Evolutionary conservation across 306 rosid genomes (phyloP).

Genomic region (Corylus avellana): DNA sequence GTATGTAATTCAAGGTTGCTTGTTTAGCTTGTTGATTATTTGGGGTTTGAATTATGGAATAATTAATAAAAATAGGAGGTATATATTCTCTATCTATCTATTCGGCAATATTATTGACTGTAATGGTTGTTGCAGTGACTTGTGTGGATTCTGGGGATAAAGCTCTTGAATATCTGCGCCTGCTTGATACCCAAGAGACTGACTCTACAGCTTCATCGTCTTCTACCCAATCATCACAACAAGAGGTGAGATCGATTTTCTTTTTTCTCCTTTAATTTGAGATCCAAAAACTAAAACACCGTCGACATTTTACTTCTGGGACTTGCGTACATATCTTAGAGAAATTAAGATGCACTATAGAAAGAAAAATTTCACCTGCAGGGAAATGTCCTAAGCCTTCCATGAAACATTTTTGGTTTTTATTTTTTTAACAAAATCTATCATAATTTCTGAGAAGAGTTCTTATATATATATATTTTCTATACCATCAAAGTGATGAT

Average conservation of each 20-base stretch:
- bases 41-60: background rate
- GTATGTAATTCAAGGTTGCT: background rate
- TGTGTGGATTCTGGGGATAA: conserved; percentile 93
- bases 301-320: no score
- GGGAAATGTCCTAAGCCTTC: background rate
- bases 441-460: background rate
- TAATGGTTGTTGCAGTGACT: conserved; percentile 54
- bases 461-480: no score
- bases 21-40: background rate
- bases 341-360: background rate
- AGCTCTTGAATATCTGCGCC: conserved; percentile 84
- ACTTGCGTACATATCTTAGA: no score
- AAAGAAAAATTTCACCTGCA: background rate
- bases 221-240: conserved; percentile 29
- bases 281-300: background rate
- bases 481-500: background rate
- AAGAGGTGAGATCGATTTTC: background rate
- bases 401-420: background rate
- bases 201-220: conserved; percentile 39
- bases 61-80: no score
- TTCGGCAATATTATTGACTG: background rate
- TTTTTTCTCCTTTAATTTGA: background rate
- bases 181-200: conserved; percentile 40
- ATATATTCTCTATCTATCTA: background rate
- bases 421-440: background rate